phyloP scores from a whole-genome alignment of 257 asterid genomes.

The Solanum megistacrolobum region DNA sequence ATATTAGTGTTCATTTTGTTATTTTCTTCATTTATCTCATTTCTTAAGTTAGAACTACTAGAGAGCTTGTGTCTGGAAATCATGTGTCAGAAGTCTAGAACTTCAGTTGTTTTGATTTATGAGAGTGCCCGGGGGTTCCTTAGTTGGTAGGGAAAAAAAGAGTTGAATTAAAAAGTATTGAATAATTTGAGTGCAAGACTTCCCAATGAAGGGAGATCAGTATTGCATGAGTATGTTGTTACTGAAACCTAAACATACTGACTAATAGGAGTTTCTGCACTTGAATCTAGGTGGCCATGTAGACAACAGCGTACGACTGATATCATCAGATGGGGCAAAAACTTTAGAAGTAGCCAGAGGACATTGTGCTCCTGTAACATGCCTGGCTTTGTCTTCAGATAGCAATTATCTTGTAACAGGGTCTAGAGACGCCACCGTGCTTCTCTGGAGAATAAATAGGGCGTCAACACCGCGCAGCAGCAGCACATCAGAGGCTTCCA shows the following conservation, averaged over 20 bases:
- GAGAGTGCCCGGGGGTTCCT: neutral
- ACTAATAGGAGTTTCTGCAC: neutral
- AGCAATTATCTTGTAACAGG: constrained; percentile 88
- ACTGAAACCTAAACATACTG: neutral
- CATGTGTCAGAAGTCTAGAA: neutral
- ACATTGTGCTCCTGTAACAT: constrained; percentile 94
- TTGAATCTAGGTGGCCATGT: constrained; percentile 76
- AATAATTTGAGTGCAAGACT: neutral
- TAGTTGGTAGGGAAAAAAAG: neutral
- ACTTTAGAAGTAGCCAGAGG: constrained; percentile 92
- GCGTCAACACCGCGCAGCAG: constrained; percentile 37
- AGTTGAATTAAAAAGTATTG: neutral
- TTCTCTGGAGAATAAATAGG: constrained; percentile 80
- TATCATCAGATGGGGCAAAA: constrained; percentile 91
- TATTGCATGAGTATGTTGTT: neutral
- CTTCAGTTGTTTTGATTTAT: neutral
- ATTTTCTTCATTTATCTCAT: neutral
- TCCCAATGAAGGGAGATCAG: neutral
- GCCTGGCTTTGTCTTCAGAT: constrained; percentile 72
- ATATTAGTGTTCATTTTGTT: neutral
- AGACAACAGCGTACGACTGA: constrained; percentile 79
- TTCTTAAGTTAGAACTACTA: neutral
- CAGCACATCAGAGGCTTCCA: constrained; percentile 46
- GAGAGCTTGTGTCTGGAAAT: neutral
- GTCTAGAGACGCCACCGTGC: constrained; percentile 75